Evolutionary conservation across 1,284 basidiomycete species (phyloP), one percentile per base, ranked within the genome.

Genomic region (Rhodotorula sp.): DNA sequence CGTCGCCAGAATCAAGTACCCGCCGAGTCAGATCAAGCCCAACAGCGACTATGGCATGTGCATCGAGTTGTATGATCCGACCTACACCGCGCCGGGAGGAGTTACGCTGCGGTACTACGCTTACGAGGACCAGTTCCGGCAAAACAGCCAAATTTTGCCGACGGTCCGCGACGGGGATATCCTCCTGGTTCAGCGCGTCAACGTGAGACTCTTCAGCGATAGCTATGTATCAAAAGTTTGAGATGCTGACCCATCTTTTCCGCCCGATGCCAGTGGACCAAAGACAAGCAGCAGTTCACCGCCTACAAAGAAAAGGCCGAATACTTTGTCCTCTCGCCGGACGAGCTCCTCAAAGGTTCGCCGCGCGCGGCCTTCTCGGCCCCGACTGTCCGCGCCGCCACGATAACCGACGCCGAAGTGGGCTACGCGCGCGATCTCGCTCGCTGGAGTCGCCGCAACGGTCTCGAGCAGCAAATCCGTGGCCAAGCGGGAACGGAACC

Each of bases 351-450:
- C 52, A 16, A 3, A 23, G 45, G 38, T 34, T 2, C 49, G 8
- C 26, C 28, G 14, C 47, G 52, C 54, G 1, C 12, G 31, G 1
- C 23, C 10, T 55, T 61, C 58, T 5, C 15, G n/a, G n/a, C 8
- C 3, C 26, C 57, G 15, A 38, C 54, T 8, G 5, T 6, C 19
- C 58, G 58, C 26, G 31, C 2, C 18, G 56, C 66, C 2, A 3
- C 19, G 8, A 1, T 64, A 23, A 45, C 43, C 10, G 23, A 38
- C 16, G 61, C 28, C 52, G 69, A 71, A 57, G 48, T 71, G 18
- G 5, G 10, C 1, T 71, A 71, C 57, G 66, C 64, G 0, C 62
- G 66, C 63, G 70, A 71, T 52, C 19, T 71, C 21, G 70, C 70
- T 4, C 38, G 31, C 0, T 71, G 70, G 70, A 54, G 60, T 21